Percentiles rank a stretch among this genome's conserved stretches.
Evolutionary conservation across 2,329 filamentous ascomycete species (phyloP).

Genomic region (Paraconiothyrium brasiliense): DNA sequence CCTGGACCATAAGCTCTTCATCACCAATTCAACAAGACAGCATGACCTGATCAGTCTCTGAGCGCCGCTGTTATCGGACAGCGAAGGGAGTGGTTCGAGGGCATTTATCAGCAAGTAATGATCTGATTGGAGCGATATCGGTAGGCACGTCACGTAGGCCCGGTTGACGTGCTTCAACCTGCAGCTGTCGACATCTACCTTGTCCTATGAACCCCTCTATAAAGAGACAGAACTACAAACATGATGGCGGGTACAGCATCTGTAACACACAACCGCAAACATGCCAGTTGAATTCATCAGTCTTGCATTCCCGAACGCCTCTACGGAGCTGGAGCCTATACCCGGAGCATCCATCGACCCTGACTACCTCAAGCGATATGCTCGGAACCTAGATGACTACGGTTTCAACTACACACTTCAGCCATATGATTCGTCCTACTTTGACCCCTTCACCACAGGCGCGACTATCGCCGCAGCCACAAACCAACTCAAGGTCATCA

Average conservation of each 20-base stretch:
- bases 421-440: conserved; percentile 65
- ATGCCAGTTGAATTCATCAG: conserved; percentile 64
- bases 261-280: background rate
- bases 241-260: background rate
- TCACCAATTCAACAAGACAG: background rate
- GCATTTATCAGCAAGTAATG: conserved; percentile 7
- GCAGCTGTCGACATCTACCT: conserved; percentile 6
- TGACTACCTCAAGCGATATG: conserved; percentile 66
- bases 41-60: background rate
- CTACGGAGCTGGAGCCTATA: conserved; percentile 65
- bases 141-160: background rate
- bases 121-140: conserved; percentile 9
- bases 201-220: background rate
- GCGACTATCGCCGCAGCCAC: conserved; percentile 66
- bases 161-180: conserved; percentile 8
- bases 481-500: conserved; percentile 69
- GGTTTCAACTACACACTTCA: conserved; percentile 70
- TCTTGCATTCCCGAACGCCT: conserved; percentile 65
- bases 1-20: background rate
- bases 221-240: background rate
- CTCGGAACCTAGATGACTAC: conserved; percentile 67
- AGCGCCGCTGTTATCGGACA: background rate
- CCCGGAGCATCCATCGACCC: conserved; percentile 63
- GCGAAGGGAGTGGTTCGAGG: background rate
- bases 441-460: conserved; percentile 67